phyloP scores from a whole-genome alignment of 495 filamentous ascomycete species.

The Penicillium daleae region DNA sequence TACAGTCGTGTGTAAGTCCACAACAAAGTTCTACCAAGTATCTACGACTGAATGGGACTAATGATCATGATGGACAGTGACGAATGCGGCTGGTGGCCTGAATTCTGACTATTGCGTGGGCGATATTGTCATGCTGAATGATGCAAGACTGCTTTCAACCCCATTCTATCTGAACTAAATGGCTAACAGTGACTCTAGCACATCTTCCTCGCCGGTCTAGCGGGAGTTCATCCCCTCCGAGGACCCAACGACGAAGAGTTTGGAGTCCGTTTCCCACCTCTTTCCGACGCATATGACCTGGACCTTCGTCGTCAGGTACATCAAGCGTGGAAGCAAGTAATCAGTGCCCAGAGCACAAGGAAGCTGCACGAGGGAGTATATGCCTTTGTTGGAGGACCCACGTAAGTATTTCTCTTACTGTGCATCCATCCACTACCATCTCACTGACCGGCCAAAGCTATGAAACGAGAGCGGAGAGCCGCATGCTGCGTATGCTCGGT shows the following conservation, averaged over 20 bases:
- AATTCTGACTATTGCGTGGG: constrained; percentile 71
- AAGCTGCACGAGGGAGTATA: constrained; percentile 74
- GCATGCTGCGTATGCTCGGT: constrained; percentile 67
- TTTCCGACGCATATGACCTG: constrained; percentile 80
- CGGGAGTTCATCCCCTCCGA: constrained; percentile 70
- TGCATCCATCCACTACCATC: not conserved
- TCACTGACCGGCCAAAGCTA: constrained; percentile 50
- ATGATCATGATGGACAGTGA: constrained; percentile 51
- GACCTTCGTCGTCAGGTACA: constrained; percentile 64
- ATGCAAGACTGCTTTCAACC: constrained; percentile 49
- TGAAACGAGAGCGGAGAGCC: constrained; percentile 77
- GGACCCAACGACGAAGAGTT: constrained; percentile 71
- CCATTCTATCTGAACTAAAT: not conserved
- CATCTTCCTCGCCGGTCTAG: constrained; percentile 73
- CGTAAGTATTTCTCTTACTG: constrained; percentile 41
- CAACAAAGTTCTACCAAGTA: not conserved
- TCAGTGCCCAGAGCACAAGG: constrained; percentile 43
- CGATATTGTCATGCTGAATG: constrained; percentile 73
- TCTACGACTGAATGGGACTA: constrained; percentile 7
- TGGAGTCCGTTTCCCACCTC: constrained; percentile 69
- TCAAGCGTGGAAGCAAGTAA: constrained; percentile 59
- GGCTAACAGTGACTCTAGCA: constrained; percentile 50
- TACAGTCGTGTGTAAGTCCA: constrained; percentile 60
- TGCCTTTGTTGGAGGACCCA: constrained; percentile 74
- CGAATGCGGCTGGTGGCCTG: constrained; percentile 77